Percentiles rank a stretch among this genome's conserved stretches.
Evolutionary conservation across 225 moss, liverwort and hornwort genomes (phyloP).

Genomic region (Polytrichum formosum): DNA sequence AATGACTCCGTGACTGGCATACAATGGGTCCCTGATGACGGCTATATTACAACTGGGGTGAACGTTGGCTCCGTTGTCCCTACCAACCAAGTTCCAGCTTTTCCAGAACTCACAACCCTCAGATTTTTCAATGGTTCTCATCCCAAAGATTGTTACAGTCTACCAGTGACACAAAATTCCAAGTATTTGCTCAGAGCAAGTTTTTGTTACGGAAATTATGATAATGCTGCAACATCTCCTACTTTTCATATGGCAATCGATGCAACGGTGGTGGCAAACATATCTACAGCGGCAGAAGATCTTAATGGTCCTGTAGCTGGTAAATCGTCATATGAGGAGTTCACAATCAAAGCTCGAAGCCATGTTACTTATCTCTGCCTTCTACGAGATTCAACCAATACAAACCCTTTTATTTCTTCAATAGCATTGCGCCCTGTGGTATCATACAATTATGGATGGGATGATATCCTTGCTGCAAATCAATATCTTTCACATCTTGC

Average conservation of each 20-base stretch:
- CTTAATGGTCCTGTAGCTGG: background rate
- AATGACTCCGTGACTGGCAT: constrained; percentile 8
- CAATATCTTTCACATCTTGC: no score
- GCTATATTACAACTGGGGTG: constrained; percentile 16
- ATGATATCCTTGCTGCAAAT: no score
- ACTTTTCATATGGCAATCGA: constrained; percentile 1
- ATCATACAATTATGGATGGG: no score
- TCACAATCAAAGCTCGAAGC: constrained; percentile 16
- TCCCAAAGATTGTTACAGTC: background rate
- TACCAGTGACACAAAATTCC: constrained; percentile 15
- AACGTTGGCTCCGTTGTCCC: background rate
- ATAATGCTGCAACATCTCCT: constrained; percentile 12
- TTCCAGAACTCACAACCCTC: constrained; percentile 8
- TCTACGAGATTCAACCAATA: background rate
- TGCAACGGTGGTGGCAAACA: constrained; percentile 8
- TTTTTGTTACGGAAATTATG: constrained; percentile 24
- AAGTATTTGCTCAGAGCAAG: constrained; percentile 24
- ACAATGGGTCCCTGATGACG: constrained; percentile 10
- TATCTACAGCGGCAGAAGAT: constrained; percentile 7
- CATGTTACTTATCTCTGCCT: constrained; percentile 26
- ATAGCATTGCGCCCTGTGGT: constrained; percentile 8
- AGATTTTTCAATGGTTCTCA: constrained; percentile 21
- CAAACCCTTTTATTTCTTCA: constrained; percentile 26
- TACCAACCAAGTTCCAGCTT: background rate
- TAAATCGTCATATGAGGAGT: constrained; percentile 16